A percentile compares a stretch with the other conserved stretches of the same genome.
phyloP scores from a whole-genome alignment of 192 early-diverging fungal genomes.

The Coemansia sp. region DNA sequence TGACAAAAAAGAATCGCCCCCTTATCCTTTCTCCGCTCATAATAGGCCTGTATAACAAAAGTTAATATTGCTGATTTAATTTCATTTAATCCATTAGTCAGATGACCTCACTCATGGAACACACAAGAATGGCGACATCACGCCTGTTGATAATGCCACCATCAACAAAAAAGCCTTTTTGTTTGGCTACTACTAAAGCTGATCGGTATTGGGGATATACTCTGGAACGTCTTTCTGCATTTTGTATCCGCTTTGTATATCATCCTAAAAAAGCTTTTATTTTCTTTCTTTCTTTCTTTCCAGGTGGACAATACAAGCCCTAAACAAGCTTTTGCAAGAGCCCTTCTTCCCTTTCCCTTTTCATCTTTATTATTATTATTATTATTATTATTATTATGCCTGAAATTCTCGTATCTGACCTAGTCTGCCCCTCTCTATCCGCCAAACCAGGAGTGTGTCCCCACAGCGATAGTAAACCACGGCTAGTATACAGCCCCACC shows the following conservation, averaged over 20 bases:
- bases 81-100: too few species aligned
- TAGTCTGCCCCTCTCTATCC: neutral
- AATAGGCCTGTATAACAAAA: neutral
- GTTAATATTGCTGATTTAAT: neutral
- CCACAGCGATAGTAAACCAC: neutral
- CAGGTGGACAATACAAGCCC: too few species aligned
- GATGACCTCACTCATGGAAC: too few species aligned
- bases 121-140: neutral
- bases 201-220: too few species aligned
- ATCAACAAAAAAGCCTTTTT: too few species aligned
- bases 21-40: neutral
- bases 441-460: neutral
- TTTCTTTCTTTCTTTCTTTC: too few species aligned
- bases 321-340: too few species aligned
- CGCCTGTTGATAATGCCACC: neutral
- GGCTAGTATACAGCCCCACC: conserved; percentile 15
- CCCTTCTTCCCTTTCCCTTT: neutral
- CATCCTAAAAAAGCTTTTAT: too few species aligned
- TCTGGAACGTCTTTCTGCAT: too few species aligned
- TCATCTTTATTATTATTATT: neutral
- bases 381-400: neutral
- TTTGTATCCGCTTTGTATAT: too few species aligned
- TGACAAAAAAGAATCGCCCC: neutral
- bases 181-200: too few species aligned
- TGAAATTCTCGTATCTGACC: conserved; percentile 13